Conservation (phyloP, 1,284 basidiomycete species). For the Baeospora myosura region DNA sequence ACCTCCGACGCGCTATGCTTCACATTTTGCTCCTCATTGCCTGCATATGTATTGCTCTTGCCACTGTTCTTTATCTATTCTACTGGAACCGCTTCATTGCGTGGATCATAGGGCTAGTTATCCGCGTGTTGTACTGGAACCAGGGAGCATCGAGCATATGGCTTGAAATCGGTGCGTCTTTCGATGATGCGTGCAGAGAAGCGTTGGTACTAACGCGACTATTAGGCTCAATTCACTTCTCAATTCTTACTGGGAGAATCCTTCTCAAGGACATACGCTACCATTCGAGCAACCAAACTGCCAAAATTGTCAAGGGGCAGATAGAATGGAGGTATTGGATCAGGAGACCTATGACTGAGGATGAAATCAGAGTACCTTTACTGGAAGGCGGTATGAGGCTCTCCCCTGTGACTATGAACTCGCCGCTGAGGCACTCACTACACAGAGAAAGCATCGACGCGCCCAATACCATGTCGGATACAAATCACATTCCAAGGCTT, state of each 20-base stretch:
- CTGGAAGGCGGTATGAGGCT: slow-evolving; percentile 42
- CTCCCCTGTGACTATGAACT: not conserved
- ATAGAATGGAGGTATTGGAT: slow-evolving; percentile 92
- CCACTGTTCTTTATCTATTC: slow-evolving; percentile 75
- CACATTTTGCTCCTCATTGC: slow-evolving; percentile 60
- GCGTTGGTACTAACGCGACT: not conserved
- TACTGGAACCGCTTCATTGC: slow-evolving; percentile 84
- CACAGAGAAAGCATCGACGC: slow-evolving; percentile 28
- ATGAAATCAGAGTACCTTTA: slow-evolving; percentile 53
- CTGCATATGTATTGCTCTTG: slow-evolving; percentile 65
- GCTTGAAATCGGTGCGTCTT: slow-evolving; percentile 63
- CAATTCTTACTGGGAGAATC: slow-evolving; percentile 80
- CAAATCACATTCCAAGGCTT: slow-evolving; percentile 74
- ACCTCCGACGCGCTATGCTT: slow-evolving; percentile 34
- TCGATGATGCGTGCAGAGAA: not conserved
- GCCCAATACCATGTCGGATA: slow-evolving; percentile 65
- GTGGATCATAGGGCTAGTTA: slow-evolving; percentile 48
- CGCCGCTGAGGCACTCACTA: not conserved
- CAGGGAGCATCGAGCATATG: slow-evolving; percentile 62
- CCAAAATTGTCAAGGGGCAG: slow-evolving; percentile 75
- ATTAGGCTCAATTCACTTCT: slow-evolving; percentile 83
- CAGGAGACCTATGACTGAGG: slow-evolving; percentile 57
- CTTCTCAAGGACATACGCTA: slow-evolving; percentile 82
- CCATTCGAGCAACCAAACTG: slow-evolving; percentile 84
- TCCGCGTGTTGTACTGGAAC: slow-evolving; percentile 69